Evolutionary conservation across 306 rosid genomes (phyloP).

Genomic region (Lathyrus sativus): DNA sequence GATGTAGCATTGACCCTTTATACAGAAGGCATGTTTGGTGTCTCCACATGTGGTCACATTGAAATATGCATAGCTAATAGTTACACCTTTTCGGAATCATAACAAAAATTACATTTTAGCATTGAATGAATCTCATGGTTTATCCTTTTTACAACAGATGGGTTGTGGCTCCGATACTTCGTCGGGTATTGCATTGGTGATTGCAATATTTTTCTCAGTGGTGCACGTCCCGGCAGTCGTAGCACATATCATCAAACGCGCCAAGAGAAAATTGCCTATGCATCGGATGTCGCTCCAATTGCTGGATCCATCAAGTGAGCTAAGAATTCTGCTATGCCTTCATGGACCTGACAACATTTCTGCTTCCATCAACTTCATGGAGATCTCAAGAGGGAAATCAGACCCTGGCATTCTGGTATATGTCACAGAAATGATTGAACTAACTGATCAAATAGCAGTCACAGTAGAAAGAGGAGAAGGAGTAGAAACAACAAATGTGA

Average conservation of each 20-base stretch:
- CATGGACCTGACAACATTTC: slow-evolving; percentile 69
- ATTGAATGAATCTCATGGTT: slow-evolving; percentile 32
- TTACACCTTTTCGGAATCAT: neutral
- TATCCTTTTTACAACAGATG: slow-evolving; percentile 40
- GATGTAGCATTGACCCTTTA: too few species aligned
- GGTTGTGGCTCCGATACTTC: slow-evolving; percentile 49
- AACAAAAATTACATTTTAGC: slow-evolving; percentile 22
- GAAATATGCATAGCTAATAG: neutral
- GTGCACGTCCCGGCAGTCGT: slow-evolving; percentile 72
- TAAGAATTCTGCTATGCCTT: slow-evolving; percentile 64
- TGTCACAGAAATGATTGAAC: slow-evolving; percentile 79
- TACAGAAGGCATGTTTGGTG: too few species aligned
- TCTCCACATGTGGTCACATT: neutral
- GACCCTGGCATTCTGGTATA: slow-evolving; percentile 67
- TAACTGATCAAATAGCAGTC: slow-evolving; percentile 62
- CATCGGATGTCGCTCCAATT: slow-evolving; percentile 74
- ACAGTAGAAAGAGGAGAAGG: slow-evolving; percentile 55
- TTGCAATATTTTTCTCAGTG: slow-evolving; percentile 64
- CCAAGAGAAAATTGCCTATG: slow-evolving; percentile 66
- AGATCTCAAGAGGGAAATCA: slow-evolving; percentile 64
- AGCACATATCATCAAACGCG: slow-evolving; percentile 75
- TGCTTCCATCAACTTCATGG: slow-evolving; percentile 73
- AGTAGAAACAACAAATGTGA: slow-evolving; percentile 51
- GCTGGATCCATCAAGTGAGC: slow-evolving; percentile 63
- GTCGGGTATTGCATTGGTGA: slow-evolving; percentile 56